A percentile compares a stretch with the other conserved stretches of the same genome.
Conservation (phyloP, 2,329 filamentous ascomycete genomes). For the Pseudogymnoascus sp. region DNA sequence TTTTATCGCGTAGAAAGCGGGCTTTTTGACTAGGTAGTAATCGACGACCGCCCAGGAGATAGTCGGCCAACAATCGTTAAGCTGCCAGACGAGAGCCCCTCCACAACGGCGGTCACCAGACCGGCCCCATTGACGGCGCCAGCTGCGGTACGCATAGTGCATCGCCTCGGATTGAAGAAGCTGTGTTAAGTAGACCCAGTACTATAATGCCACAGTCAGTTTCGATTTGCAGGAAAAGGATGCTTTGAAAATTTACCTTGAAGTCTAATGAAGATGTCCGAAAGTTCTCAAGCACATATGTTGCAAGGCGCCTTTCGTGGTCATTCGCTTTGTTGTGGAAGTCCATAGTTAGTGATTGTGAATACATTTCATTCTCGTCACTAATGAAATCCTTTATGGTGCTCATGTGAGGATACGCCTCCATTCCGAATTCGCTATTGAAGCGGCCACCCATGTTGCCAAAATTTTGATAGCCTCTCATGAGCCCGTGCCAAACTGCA, state of each 20-base stretch:
- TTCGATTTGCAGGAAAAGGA: neutral
- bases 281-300: conserved; percentile 26
- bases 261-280: conserved; percentile 22
- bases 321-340: conserved; percentile 49
- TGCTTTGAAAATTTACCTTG: neutral
- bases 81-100: conserved; percentile 60
- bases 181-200: conserved; percentile 26
- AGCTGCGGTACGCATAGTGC: conserved; percentile 26
- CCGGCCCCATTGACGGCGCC: conserved; percentile 22
- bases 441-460: conserved; percentile 42
- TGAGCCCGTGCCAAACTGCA: conserved; percentile 44
- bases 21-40: conserved; percentile 44
- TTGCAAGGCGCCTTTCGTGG: conserved; percentile 43
- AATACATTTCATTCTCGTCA: conserved; percentile 38
- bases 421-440: conserved; percentile 49
- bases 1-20: conserved; percentile 45
- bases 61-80: conserved; percentile 64
- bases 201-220: neutral
- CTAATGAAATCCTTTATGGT: conserved; percentile 46
- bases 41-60: conserved; percentile 60
- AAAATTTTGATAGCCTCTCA: conserved; percentile 46
- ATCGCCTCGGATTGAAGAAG: conserved; percentile 26
- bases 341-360: conserved; percentile 45
- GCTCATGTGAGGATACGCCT: conserved; percentile 38
- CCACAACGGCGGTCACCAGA: conserved; percentile 39